Evolutionary conservation across 192 early-diverging fungal species (phyloP).

Genomic region (Linnemannia zychae): DNA sequence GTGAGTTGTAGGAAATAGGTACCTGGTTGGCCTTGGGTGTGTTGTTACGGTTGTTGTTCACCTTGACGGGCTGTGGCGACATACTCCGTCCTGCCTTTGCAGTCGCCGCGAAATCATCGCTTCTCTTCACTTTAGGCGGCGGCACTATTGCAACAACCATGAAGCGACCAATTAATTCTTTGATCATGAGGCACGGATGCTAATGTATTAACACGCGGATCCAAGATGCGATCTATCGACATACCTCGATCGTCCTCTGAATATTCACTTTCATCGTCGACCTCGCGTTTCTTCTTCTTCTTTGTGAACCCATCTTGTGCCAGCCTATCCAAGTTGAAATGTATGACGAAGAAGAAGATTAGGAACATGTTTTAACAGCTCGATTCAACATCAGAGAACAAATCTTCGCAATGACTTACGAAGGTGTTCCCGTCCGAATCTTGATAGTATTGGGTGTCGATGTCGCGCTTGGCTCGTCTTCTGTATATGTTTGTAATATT

Average conservation of each 20-base stretch:
- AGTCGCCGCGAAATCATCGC: slow-evolving; percentile 31
- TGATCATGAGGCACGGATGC: background rate
- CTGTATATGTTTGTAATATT: slow-evolving; percentile 24
- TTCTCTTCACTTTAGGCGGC: slow-evolving; percentile 38
- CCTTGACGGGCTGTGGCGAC: slow-evolving; percentile 45
- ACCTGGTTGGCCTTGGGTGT: slow-evolving; percentile 48
- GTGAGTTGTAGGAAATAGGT: background rate
- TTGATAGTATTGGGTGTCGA: slow-evolving; percentile 44
- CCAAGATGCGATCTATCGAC: background rate
- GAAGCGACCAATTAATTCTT: background rate
- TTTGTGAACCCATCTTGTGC: slow-evolving; percentile 36
- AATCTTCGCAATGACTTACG: slow-evolving; percentile 18
- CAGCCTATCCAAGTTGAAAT: background rate
- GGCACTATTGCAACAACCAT: background rate
- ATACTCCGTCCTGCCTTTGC: slow-evolving; percentile 46
- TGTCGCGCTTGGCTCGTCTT: slow-evolving; percentile 33
- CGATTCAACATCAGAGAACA: background rate
- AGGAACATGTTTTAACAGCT: background rate
- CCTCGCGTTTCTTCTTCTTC: slow-evolving; percentile 46
- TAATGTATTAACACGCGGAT: background rate
- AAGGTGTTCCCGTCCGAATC: slow-evolving; percentile 42
- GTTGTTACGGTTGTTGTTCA: slow-evolving; percentile 23
- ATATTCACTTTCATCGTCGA: slow-evolving; percentile 55
- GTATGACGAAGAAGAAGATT: background rate
- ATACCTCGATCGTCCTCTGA: slow-evolving; percentile 54